These are phyloP conservation scores for Euptelea pleiosperma DNA, from an alignment of 164 flowering plant species.

Conservation along the genomic window DNA sequence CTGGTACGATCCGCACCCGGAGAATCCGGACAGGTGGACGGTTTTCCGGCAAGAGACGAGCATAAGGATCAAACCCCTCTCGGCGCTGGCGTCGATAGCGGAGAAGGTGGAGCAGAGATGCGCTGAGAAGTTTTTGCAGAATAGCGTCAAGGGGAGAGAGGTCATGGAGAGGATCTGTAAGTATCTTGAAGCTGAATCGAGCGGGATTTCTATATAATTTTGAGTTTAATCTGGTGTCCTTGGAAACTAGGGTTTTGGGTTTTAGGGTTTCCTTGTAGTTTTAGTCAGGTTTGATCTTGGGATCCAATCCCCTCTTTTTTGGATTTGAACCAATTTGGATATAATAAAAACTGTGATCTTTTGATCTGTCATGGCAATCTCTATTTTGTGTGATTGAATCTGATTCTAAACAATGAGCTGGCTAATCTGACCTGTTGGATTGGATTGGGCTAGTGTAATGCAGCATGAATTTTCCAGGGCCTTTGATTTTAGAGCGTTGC, in stretches of 20 bases:
- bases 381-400: too few species aligned
- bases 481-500: too few species aligned
- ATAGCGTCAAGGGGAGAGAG: conserved; percentile 90
- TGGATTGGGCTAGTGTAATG: too few species aligned
- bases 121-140: conserved; percentile 84
- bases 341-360: too few species aligned
- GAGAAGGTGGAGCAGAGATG: conserved; percentile 93
- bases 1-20: conserved; percentile 83
- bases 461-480: too few species aligned
- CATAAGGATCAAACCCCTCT: conserved; percentile 72
- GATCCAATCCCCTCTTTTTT: too few species aligned
- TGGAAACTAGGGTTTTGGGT: not conserved
- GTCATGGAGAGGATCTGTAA: conserved; percentile 98
- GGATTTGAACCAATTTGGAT: too few species aligned
- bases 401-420: too few species aligned
- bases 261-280: too few species aligned
- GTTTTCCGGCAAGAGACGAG: conserved; percentile 79
- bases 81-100: conserved; percentile 90
- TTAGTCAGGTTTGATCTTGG: too few species aligned
- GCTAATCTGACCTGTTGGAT: too few species aligned
- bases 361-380: too few species aligned
- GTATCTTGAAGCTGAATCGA: conserved; percentile 88
- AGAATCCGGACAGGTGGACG: conserved; percentile 77
- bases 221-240: not conserved
- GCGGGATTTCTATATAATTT: conserved; percentile 46